Evolutionary conservation across 2,329 filamentous ascomycete species (phyloP).

Genomic region (Emericellopsis atlantica): DNA sequence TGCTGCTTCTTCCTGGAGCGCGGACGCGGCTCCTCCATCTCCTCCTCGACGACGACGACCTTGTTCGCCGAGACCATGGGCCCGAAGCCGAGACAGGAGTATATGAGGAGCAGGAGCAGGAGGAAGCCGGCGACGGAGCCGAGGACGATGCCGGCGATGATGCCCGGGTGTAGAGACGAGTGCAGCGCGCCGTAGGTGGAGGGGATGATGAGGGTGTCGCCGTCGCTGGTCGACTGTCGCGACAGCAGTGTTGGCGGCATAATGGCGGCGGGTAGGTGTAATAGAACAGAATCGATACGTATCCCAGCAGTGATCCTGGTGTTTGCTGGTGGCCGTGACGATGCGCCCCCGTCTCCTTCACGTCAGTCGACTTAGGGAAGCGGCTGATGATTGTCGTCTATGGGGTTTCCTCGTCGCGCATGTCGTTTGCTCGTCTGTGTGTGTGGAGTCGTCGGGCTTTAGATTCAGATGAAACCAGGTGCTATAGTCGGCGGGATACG

Average conservation of each 20-base stretch:
- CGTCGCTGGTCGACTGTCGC: conserved; percentile 8
- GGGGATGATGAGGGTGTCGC: conserved; percentile 17
- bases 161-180: conserved; percentile 27
- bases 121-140: conserved; percentile 36
- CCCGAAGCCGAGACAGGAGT: conserved; percentile 31
- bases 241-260: not conserved
- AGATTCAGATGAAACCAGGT: no score
- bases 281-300: no score
- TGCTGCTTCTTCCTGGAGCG: conserved; percentile 3
- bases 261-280: not conserved
- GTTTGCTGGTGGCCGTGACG: no score
- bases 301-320: no score
- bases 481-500: no score
- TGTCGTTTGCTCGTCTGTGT: no score
- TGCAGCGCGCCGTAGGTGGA: conserved; percentile 18
- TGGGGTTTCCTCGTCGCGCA: no score
- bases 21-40: conserved; percentile 1
- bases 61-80: conserved; percentile 7
- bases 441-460: no score
- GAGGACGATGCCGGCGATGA: conserved; percentile 29
- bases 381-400: no score
- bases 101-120: conserved; percentile 37
- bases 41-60: conserved; percentile 10
- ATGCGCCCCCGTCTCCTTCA: no score
- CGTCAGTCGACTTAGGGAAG: no score